These are phyloP conservation scores for Russula virescens DNA, from an alignment of 768 basidiomycete genomes.

Conservation along the genomic window DNA sequence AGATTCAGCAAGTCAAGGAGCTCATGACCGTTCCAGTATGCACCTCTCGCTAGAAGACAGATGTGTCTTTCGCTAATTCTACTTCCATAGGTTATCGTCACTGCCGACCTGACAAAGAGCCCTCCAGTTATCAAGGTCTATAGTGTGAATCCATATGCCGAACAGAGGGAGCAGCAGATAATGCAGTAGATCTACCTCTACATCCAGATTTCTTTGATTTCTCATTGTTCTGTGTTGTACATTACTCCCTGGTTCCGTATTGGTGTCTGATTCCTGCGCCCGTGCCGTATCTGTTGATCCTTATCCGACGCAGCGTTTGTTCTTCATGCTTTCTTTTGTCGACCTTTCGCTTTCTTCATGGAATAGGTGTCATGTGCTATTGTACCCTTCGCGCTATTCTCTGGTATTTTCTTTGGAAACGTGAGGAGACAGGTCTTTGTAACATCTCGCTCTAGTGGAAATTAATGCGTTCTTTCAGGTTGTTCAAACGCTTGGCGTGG, in stretches of 20 bases:
- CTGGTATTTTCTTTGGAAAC: neutral
- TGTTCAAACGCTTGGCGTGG: neutral
- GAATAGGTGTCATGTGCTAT: constrained; percentile 5
- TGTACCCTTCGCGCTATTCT: constrained; percentile 16
- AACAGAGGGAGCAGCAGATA: constrained; percentile 38
- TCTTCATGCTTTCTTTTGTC: constrained; percentile 14
- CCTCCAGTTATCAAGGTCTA: constrained; percentile 97
- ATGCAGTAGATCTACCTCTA: neutral
- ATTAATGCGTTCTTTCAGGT: neutral
- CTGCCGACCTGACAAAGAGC: constrained; percentile 91
- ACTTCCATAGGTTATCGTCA: constrained; percentile 73
- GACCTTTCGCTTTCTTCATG: neutral
- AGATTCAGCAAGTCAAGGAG: constrained; percentile 92
- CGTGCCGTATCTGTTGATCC: neutral
- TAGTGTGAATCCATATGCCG: constrained; percentile 88
- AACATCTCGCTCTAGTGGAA: constrained; percentile 19
- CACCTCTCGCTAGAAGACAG: constrained; percentile 21
- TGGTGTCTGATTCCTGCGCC: neutral
- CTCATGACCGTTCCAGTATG: constrained; percentile 89
- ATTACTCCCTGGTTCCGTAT: neutral
- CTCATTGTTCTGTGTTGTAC: constrained; percentile 3
- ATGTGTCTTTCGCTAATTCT: constrained; percentile 14
- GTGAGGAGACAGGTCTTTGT: constrained; percentile 11
- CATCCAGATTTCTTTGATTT: neutral
- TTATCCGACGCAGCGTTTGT: no score